These are phyloP conservation scores for Ophiosphaerella narmari DNA, from an alignment of 2,329 filamentous ascomycete species.

Conservation along the genomic window DNA sequence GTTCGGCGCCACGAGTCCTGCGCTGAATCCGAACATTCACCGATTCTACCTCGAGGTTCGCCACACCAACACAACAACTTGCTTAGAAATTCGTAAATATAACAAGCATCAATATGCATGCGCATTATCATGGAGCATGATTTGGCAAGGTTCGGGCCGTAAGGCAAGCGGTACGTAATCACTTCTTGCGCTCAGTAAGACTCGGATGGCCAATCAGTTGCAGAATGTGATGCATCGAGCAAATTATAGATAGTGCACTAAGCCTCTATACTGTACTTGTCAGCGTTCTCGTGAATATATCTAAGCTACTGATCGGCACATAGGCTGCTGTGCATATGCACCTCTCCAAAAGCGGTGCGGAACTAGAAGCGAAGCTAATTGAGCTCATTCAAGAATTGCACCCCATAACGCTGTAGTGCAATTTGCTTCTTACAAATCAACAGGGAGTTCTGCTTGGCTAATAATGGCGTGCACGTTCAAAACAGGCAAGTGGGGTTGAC, in stretches of 20 bases:
- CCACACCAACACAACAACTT: neutral
- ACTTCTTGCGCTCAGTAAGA: too few relatives aligned
- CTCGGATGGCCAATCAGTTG: too few relatives aligned
- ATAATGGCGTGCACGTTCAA: slow-evolving; percentile 6
- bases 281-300: neutral
- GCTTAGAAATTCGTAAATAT: slow-evolving; percentile 7
- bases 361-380: neutral
- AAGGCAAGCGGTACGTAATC: too few relatives aligned
- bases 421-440: slow-evolving; percentile 30
- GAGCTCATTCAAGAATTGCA: neutral
- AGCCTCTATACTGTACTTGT: neutral
- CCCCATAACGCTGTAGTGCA: neutral
- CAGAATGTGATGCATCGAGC: too few relatives aligned
- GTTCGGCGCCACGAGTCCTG: slow-evolving; percentile 6
- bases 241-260: too few relatives aligned
- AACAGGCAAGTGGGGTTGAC: slow-evolving; percentile 21
- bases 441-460: neutral
- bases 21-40: slow-evolving; percentile 5
- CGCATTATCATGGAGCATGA: neutral
- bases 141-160: neutral
- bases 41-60: neutral
- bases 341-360: neutral
- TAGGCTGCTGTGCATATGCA: too few relatives aligned
- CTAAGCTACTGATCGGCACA: neutral
- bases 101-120: neutral